Conservation (phyloP, 768 basidiomycete species). For the Cystobasidium ongulense region DNA sequence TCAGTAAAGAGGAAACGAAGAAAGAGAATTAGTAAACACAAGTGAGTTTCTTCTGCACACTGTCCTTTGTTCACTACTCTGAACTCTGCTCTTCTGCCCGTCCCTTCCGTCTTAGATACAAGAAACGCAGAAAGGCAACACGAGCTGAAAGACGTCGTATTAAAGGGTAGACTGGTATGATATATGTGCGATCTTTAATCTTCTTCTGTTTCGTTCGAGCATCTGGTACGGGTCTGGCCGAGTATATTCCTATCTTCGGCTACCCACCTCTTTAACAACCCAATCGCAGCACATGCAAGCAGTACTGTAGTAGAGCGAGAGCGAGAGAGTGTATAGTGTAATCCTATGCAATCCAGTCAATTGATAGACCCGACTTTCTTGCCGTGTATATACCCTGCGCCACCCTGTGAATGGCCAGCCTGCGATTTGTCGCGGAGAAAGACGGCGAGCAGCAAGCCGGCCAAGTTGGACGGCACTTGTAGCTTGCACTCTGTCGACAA, state of each 20-base stretch:
- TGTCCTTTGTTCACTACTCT: neutral
- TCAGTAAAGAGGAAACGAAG: constrained; percentile 16
- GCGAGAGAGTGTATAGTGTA: neutral
- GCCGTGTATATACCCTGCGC: neutral
- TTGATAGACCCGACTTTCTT: neutral
- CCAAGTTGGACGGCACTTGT: neutral
- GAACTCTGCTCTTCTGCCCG: neutral
- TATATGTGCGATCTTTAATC: neutral
- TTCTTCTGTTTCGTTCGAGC: too few species aligned
- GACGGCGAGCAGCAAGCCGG: neutral
- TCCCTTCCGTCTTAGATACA: neutral
- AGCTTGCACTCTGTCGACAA: neutral
- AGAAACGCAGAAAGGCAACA: constrained; percentile 31
- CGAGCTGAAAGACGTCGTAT: constrained; percentile 15
- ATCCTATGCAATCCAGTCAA: neutral
- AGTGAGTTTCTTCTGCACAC: neutral
- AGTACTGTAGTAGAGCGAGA: neutral
- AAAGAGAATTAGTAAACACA: constrained; percentile 26
- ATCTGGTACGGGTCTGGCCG: too few species aligned
- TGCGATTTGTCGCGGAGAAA: constrained; percentile 6
- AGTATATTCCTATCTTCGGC: too few species aligned
- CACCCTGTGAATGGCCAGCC: neutral
- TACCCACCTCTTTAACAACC: neutral
- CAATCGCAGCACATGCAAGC: neutral
- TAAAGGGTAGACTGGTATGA: neutral